Evolutionary conservation across 1,284 basidiomycete genomes (phyloP), one percentile per base, ranked within the genome.

Genomic region (Tetrapyrgos nigripes): DNA sequence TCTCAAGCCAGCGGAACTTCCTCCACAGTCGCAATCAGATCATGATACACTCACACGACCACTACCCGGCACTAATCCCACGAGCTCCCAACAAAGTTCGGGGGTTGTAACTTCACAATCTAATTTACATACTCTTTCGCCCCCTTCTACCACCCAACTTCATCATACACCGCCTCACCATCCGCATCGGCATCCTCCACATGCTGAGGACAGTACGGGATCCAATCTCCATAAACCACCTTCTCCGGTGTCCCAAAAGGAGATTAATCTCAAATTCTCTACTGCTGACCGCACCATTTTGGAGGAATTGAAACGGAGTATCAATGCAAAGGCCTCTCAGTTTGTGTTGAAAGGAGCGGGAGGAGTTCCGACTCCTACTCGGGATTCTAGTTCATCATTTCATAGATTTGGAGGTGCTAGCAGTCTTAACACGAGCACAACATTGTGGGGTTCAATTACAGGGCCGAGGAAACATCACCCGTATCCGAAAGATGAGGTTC

Each of bases 281-380:
- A 86, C 85, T 0, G 79, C 83, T 9, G 85, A 87, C 67, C 79
- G 85, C 21, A 80, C 83, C 8, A 86, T 86, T 48, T 73, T 87
- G 10, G 74, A 82, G 59, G 83, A 86, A 62, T 73, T 86, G 43
- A 81, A 80, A 64, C 76, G 77, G 52, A 81, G 77, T 58, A 77
- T 83, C 50, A 72, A 72, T 19, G 84, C 82, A 13, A 79, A 81
- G 43, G 82, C 81, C 31, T 75, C 79, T 8, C 83, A 86, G 63
- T 89, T 87, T 65, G 70, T 76, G 28, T 60, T 82, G 53, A 86
- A 84, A 63, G 81, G 80, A 24, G 69, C 60, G 23, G 52, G 37
- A 14, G 51, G 51, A 62, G 46, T 73, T 67, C 23, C 65, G 66
- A 60, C 62, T 58, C n/a, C 64, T 67, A 29, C 62, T 66, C 13